Base-by-base conservation (phyloP, 2,329 filamentous ascomycete species). In the Colletotrichum lini region DNA sequence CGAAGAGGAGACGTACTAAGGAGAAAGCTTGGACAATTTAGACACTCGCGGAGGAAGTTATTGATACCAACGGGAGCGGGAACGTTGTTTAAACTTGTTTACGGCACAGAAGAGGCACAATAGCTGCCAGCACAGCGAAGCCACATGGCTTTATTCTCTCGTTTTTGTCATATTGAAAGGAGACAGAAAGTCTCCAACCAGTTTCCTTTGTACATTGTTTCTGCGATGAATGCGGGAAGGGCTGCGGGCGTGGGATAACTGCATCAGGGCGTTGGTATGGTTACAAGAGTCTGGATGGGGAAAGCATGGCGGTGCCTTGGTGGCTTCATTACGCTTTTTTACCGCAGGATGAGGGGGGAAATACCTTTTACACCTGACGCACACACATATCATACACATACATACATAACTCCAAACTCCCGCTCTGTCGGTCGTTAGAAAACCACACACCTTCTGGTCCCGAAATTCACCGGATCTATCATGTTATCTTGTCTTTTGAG, bases 1-100 rank as follows among this genome's bases (percentile, higher is more conserved):
- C 70, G 87, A 89, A 70, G 87, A 87, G 66, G 87, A 89, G 82
- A 89, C 87, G 10, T 89, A 88, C 73, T 89, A 78, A 80, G 21
- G 26, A 38, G 21, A 26, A 38, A 23, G 47, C n/a, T 38, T 44
- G 12, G 50, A 44, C 44, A 47, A 50, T 15, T 18, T 23, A 6
- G n/a, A 23, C 18, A 35, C 53, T 10, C 30, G 56, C 54, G 59
- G 45, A 35, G 60, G 40, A 44, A 59, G 67, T 53, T 57, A 26
- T 72, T 72, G 67, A 72, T 71, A 72, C 67, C 67, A 72, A 38
- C 42, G 57, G 74, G 77, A 78, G 78, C 74, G 77, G 76, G 74
- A 60, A 66, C 45, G 75, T 77, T 79, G 77, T 79, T 79, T 73
- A 9, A 35, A 35, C 76, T 75, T 40, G 21, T 26, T 49, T 42